These are phyloP conservation scores for Vigna angularis DNA, from an alignment of 306 rosid genomes.

Conservation along the genomic window DNA sequence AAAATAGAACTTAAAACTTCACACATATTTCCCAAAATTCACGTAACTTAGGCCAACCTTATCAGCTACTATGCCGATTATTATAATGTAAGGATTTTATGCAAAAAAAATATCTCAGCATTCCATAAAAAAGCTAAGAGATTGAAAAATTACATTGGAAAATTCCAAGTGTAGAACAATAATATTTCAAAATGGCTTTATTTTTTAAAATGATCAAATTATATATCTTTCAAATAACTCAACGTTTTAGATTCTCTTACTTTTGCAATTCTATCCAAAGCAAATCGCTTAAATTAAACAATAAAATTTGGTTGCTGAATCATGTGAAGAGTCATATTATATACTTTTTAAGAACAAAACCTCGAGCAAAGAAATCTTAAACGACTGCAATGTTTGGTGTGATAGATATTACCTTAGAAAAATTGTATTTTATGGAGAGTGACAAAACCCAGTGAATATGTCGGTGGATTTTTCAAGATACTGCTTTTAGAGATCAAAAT, in stretches of 20 bases:
- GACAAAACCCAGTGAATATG: not conserved
- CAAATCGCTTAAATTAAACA: not conserved
- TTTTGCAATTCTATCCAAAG: too few relatives aligned
- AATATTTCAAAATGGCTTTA: not conserved
- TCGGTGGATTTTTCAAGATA: constrained; percentile 40
- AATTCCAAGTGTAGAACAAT: not conserved
- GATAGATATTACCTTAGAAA: not conserved
- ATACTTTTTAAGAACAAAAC: not conserved
- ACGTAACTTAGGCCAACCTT: too few relatives aligned
- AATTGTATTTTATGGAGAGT: not conserved
- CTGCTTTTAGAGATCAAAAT: too few relatives aligned
- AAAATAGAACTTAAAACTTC: too few relatives aligned
- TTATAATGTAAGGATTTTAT: not conserved
- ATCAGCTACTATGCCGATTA: too few relatives aligned
- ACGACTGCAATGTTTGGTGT: not conserved
- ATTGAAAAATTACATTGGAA: not conserved
- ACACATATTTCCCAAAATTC: too few relatives aligned
- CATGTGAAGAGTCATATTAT: not conserved
- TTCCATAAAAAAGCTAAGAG: not conserved
- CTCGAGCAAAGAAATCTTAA: not conserved
- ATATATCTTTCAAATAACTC: too few relatives aligned
- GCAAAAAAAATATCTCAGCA: not conserved
- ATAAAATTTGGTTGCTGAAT: not conserved
- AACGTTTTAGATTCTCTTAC: too few relatives aligned
- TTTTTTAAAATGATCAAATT: not conserved